phyloP scores from a whole-genome alignment of 176 grass and related monocot genomes.

The Juncus inflexus region DNA sequence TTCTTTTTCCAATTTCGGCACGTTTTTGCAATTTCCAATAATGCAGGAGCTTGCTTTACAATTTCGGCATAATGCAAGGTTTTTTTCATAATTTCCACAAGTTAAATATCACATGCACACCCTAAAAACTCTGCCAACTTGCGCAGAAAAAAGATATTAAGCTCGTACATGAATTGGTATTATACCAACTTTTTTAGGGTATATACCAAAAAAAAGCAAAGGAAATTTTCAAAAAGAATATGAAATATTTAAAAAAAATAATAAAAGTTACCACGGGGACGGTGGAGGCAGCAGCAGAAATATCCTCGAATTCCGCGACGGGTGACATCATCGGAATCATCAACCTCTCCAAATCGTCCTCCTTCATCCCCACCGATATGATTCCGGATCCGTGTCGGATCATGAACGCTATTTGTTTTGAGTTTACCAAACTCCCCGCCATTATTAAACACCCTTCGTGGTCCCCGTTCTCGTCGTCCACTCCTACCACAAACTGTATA shows the following conservation, averaged over 20 bases:
- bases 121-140: too few species aligned
- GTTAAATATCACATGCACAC: too few species aligned
- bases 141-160: too few species aligned
- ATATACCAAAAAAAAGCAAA: not conserved
- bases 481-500: conserved; percentile 96
- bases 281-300: conserved; percentile 56
- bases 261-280: conserved; percentile 65
- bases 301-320: conserved; percentile 58
- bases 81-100: too few species aligned
- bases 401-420: conserved; percentile 72
- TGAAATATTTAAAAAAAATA: not conserved
- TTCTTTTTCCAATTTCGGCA: too few species aligned
- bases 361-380: conserved; percentile 83
- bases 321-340: conserved; percentile 94
- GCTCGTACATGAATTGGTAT: conserved; percentile 4
- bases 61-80: too few species aligned
- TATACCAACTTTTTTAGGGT: not conserved
- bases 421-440: conserved; percentile 59
- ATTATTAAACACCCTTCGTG: conserved; percentile 69
- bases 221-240: not conserved
- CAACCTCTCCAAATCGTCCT: conserved; percentile 72
- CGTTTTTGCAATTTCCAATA: too few species aligned
- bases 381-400: conserved; percentile 86
- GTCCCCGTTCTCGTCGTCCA: conserved; percentile 80
- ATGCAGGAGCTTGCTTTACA: too few species aligned